Evolutionary conservation across 2,329 filamentous ascomycete genomes (phyloP), one percentile per base, ranked within the genome.

Genomic region (Exophiala sideris): DNA sequence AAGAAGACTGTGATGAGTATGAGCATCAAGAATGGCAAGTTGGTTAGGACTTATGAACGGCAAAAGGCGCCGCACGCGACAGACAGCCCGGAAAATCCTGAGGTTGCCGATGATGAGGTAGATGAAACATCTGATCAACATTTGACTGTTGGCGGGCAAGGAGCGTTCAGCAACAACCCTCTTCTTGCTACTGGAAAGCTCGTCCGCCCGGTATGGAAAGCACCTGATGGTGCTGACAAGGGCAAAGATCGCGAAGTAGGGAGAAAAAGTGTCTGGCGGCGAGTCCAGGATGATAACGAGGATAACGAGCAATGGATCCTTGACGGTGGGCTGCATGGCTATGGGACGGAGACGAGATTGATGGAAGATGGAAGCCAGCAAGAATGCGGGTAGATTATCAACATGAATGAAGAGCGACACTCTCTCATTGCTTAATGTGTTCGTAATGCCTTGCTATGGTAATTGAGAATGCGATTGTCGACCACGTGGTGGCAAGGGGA

Each of bases 1-100:
- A 81, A 89, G 54, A 83, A 81, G 63, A 86, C 94, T 56, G 87
- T 96, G 1, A 81, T 95, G 61, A 92, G 88, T 66, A 88, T 96
- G 57, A 90, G 96, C 67, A 74, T 96, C 0, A 84, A 85, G 7
- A 86, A 86, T 0, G 86, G 87, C 14, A 91, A 86, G 64, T 83
- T 95, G 2, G 84, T 94, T 3, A 83, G 81, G 56, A 70, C 56
- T 52, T 73, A 57, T 66, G 61, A 68, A 62, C 65, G 50, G 12
- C 56, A 49, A 32, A 62, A 70, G 65, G 61, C 59, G 12, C 53
- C 53, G 3, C 38, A 52, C 5, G 48, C 50, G 2, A 29, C 45
- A 6, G 62, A 59, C 33, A 60, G 58, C 39, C 56, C 59, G 40
- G 55, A 49, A 7, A 60, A 52, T 3, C 57, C 62, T n/a, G 57